Percentiles rank a stretch among this genome's conserved stretches.
Conservation (phyloP, 306 rosid species). For the Amphicarpaea edgeworthii region DNA sequence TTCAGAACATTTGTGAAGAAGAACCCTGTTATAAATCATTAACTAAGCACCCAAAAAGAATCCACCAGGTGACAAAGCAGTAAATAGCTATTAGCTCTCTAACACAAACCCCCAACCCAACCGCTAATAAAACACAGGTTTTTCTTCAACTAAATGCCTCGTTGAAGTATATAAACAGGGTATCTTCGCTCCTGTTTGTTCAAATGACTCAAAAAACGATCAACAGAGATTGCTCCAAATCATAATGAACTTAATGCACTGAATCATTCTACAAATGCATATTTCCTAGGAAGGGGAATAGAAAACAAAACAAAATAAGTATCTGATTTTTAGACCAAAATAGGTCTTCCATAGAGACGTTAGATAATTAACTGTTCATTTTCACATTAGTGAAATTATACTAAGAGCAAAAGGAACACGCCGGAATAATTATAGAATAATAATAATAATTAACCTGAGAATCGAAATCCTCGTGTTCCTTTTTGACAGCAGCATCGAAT, state of each 20-base stretch:
- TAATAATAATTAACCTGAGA: constrained; percentile 43
- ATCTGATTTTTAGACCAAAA: not conserved
- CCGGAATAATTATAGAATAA: not conserved
- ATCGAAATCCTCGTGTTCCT: constrained; percentile 38
- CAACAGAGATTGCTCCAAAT: not conserved
- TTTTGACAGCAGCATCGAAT: constrained; percentile 34
- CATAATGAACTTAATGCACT: not conserved
- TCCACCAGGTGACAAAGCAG: not conserved
- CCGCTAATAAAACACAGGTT: not conserved
- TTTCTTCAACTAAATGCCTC: not conserved
- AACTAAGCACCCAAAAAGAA: not conserved
- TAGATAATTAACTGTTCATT: not conserved
- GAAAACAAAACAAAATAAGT: too few relatives aligned
- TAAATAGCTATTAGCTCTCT: not conserved
- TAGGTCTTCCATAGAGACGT: not conserved
- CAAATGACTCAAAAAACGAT: not conserved
- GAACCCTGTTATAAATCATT: not conserved
- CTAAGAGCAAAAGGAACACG: not conserved
- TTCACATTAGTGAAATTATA: not conserved
- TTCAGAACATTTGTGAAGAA: not conserved
- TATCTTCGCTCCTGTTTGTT: not conserved
- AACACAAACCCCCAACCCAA: not conserved
- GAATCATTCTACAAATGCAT: not conserved
- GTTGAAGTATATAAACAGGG: not conserved
- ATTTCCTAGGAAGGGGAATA: too few relatives aligned